Evolutionary conservation across 176 grass and related monocot genomes (phyloP).

Genomic region (Juncus inflexus): DNA sequence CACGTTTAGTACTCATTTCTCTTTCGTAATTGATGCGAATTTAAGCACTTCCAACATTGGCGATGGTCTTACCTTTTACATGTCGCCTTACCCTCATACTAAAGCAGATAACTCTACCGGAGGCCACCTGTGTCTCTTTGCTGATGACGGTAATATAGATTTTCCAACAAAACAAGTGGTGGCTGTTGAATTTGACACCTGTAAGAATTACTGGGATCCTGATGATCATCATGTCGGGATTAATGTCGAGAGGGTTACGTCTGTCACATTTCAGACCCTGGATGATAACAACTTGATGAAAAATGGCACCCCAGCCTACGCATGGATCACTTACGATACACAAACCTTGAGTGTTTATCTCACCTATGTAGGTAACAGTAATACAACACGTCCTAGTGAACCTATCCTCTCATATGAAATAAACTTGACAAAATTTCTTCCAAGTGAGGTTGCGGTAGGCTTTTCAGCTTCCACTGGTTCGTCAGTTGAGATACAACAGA

Average conservation of each 20-base stretch:
- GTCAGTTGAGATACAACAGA: conserved; percentile 15
- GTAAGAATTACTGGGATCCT: background rate
- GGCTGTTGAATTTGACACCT: conserved; percentile 10
- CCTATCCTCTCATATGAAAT: conserved; percentile 11
- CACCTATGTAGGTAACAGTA: conserved; percentile 4
- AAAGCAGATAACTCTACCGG: background rate
- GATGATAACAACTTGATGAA: conserved; percentile 11
- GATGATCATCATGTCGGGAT: conserved; percentile 1
- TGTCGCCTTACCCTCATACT: background rate
- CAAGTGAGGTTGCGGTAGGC: conserved; percentile 23
- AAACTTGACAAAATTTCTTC: conserved; percentile 19
- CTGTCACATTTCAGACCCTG: background rate
- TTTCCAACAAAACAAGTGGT: background rate
- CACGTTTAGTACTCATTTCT: conserved; percentile 7
- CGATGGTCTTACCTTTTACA: background rate
- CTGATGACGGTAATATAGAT: background rate
- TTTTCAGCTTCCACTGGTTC: conserved; percentile 28
- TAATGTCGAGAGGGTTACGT: conserved; percentile 23
- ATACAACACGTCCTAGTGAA: background rate
- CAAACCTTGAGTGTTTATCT: conserved; percentile 22
- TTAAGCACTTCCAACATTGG: background rate
- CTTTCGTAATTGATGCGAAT: background rate
- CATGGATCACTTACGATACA: conserved; percentile 20
- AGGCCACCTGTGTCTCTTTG: background rate
- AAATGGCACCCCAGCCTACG: conserved; percentile 19